Conservation (phyloP, 768 basidiomycete species). For the Mycena maculata region DNA sequence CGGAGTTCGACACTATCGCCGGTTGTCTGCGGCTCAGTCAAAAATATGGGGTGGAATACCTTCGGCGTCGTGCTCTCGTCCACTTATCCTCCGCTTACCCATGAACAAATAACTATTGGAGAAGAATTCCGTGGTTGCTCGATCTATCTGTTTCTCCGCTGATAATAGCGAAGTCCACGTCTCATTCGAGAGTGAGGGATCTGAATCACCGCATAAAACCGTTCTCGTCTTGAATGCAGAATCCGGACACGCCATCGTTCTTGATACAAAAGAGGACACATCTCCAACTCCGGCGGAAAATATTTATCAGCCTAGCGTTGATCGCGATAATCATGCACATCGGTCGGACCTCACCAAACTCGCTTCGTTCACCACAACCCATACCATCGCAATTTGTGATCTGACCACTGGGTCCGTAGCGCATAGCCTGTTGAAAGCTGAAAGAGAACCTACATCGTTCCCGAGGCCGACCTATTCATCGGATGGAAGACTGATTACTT, state of each 20-base stretch:
- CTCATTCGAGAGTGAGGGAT: not conserved
- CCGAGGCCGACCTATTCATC: not conserved
- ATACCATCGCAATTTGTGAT: not conserved
- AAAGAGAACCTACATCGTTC: not conserved
- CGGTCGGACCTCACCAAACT: not conserved
- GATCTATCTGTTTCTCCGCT: not conserved
- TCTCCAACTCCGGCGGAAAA: not conserved
- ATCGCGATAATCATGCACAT: not conserved
- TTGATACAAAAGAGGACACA: not conserved
- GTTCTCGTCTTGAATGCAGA: not conserved
- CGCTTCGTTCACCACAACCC: not conserved
- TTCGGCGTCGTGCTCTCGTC: too few relatives aligned
- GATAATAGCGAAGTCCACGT: not conserved
- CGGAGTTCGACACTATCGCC: too few relatives aligned
- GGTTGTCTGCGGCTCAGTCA: too few relatives aligned
- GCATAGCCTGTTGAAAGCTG: not conserved
- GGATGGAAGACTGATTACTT: not conserved
- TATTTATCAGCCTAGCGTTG: not conserved
- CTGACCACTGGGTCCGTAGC: not conserved
- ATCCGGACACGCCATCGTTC: not conserved
- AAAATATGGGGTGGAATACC: too few relatives aligned
- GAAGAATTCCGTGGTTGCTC: not conserved
- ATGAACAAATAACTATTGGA: too few relatives aligned
- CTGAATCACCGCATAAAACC: too few relatives aligned
- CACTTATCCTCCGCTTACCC: too few relatives aligned